These are phyloP conservation scores for Apophysomyces ossiformis DNA, from an alignment of 371 early-diverging fungal genomes.

Conservation along the genomic window DNA sequence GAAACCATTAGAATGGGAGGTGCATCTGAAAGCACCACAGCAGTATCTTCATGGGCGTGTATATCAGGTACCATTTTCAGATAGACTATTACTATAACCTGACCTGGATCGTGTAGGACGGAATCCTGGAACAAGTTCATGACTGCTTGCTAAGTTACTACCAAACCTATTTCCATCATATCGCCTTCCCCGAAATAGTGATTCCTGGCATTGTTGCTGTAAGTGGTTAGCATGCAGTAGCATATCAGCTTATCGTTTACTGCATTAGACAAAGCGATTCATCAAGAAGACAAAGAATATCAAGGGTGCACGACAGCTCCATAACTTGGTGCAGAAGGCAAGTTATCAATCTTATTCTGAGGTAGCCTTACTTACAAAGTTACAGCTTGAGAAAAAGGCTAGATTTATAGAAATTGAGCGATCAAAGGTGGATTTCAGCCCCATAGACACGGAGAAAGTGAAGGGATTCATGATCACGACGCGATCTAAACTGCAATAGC, in stretches of 20 bases:
- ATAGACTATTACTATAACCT: not conserved
- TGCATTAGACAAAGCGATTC: conserved; percentile 58
- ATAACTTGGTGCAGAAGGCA: conserved; percentile 77
- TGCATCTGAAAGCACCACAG: conserved; percentile 77
- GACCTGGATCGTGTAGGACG: conserved; percentile 51
- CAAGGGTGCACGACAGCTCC: conserved; percentile 76
- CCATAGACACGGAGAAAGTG: conserved; percentile 22
- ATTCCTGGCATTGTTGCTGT: conserved; percentile 76
- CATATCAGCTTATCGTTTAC: not conserved
- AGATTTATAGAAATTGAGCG: conserved; percentile 25
- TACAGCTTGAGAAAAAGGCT: conserved; percentile 24
- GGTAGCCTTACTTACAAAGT: not conserved
- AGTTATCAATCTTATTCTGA: not conserved
- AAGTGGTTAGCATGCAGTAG: conserved; percentile 18
- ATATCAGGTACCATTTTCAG: conserved; percentile 57
- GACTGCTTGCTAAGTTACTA: conserved; percentile 75
- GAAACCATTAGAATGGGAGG: conserved; percentile 82
- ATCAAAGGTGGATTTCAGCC: conserved; percentile 22
- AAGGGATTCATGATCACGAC: conserved; percentile 16
- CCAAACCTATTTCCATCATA: conserved; percentile 68
- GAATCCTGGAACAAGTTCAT: conserved; percentile 75
- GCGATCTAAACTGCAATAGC: conserved; percentile 22
- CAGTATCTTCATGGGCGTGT: conserved; percentile 80
- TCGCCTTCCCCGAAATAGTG: conserved; percentile 89
- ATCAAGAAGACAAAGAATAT: conserved; percentile 65